Conservation (phyloP, 164 flowering plant genomes). For the Euptelea pleiosperma region DNA sequence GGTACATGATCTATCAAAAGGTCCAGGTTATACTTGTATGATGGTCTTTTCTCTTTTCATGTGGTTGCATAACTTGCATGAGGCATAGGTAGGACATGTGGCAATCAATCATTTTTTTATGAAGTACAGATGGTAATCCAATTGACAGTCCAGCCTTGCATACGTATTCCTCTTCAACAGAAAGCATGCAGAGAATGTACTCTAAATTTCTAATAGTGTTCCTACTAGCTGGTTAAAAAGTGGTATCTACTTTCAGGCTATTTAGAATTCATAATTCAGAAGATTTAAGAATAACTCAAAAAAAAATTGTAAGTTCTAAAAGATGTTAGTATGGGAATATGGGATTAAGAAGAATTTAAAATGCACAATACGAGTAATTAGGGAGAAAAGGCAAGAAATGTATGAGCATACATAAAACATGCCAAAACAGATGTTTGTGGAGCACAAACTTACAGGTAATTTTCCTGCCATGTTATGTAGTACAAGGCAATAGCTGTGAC, state of each 20-base stretch:
- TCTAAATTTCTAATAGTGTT: background rate
- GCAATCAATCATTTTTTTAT: too few relatives aligned
- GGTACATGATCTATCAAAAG: too few relatives aligned
- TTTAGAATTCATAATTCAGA: background rate
- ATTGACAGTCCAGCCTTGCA: background rate
- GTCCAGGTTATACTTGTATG: too few relatives aligned
- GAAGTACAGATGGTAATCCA: background rate
- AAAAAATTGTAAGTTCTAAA: background rate
- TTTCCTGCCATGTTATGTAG: slow-evolving; percentile 74
- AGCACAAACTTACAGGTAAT: slow-evolving; percentile 72
- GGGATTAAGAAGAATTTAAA: background rate
- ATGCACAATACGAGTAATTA: background rate
- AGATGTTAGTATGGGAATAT: background rate
- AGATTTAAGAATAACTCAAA: background rate
- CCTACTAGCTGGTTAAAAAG: background rate
- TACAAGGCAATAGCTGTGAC: slow-evolving; percentile 84
- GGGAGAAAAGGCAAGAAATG: background rate
- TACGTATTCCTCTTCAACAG: background rate
- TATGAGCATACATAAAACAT: background rate
- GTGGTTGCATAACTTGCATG: too few relatives aligned
- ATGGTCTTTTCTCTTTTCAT: too few relatives aligned
- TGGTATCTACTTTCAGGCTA: background rate
- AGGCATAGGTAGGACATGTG: too few relatives aligned
- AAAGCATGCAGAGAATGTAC: background rate
- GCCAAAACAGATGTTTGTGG: background rate